Evolutionary conservation across 2,329 filamentous ascomycete genomes (phyloP), one percentile per base, ranked within the genome.

Genomic region (Arthrobotrys iridis): DNA sequence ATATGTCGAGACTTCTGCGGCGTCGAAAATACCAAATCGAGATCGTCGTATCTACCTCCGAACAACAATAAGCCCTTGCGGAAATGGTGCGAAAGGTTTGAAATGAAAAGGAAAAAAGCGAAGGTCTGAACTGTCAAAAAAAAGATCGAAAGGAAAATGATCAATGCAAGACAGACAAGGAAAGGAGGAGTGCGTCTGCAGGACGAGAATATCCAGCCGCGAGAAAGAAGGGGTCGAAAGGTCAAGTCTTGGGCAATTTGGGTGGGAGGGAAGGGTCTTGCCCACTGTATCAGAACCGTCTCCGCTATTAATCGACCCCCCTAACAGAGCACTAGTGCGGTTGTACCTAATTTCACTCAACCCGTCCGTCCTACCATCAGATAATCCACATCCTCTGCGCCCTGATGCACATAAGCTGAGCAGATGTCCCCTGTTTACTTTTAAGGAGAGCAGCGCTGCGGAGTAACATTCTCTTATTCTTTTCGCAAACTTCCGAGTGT

Each of bases 231-330:
- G 70, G 43, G 26, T 24, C 13, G 55, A 40, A 33, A 64, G 58
- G 57, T 68, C 57, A 24, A 30, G 40, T 60, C 59, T 65, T 65
- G 63, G 55, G 37, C 57, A 74, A 67, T 67, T 74, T 66, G 57
- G 70, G 63, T 30, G 62, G 62, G 28, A 46, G 62, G 70, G 48
- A 60, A 75, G 71, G 71, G 71, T 75, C 71, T 66, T 75, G 63
- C 71, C 71, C 58, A 37, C 63, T 75, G 71, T 75, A 41, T 75
- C 71, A 75, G 71, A 60, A 75, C 71, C 63, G 71, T 75, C 71
- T 75, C 71, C 63, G 63, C 63, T 75, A 58, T 75, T 75, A 64
- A 68, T 41, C 57, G 67, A 64, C 70, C 70, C 70, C 60, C 71
- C 58, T 74, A 74, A 68, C 64, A 59, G 62, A 68, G 63, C 20